These are phyloP conservation scores for Cicer judaicum DNA, from an alignment of 306 rosid genomes.

Conservation along the genomic window DNA sequence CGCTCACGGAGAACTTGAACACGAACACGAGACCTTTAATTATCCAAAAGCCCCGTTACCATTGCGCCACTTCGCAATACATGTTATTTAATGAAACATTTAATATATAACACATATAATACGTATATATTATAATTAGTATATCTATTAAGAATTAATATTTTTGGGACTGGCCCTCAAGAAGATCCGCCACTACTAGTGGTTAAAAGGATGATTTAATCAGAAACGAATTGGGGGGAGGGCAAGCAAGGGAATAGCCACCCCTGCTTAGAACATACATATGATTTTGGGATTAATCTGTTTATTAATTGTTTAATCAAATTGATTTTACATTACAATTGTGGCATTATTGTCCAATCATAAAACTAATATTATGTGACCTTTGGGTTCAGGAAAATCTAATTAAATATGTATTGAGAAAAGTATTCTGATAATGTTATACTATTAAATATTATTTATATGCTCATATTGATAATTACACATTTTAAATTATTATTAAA, in stretches of 20 bases:
- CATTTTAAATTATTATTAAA: background rate
- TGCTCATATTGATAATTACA: conserved; percentile 3
- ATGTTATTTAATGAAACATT: too few species aligned
- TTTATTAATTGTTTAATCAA: conserved; percentile 13
- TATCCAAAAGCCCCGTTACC: too few species aligned
- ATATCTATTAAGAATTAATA: too few species aligned
- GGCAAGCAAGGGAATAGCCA: background rate
- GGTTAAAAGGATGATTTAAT: conserved; percentile 27
- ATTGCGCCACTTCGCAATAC: too few species aligned
- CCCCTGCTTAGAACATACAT: background rate
- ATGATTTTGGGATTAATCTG: background rate
- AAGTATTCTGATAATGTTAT: background rate
- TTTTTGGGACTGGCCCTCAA: too few species aligned
- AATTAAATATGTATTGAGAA: background rate
- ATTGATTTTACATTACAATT: background rate
- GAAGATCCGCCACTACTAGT: background rate
- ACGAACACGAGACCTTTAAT: too few species aligned
- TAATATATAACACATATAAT: too few species aligned
- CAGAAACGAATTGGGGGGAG: background rate
- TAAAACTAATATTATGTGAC: background rate
- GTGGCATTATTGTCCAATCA: background rate
- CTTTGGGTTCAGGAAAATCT: background rate
- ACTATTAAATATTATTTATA: background rate
- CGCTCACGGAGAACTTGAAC: too few species aligned
- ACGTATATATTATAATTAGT: too few species aligned